Base-by-base conservation (phyloP, 345 rosid genomes). In the Pugionium dolabratum region DNA sequence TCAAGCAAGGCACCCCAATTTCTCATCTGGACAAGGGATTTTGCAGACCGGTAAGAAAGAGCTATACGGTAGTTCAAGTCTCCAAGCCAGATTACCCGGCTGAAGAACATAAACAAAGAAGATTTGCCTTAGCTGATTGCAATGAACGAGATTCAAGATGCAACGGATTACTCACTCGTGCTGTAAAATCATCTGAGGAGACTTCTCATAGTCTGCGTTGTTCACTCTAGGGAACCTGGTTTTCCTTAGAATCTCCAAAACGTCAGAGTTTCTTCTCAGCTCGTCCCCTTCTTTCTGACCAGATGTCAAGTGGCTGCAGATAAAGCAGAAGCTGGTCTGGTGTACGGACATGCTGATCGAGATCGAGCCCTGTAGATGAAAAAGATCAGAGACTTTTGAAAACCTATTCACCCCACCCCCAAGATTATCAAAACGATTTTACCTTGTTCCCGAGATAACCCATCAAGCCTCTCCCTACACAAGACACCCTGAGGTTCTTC, bases 391-490 rank as follows among this genome's bases (percentile, higher is more conserved):
- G 53, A 10, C 45, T 11, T 18, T 44, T 43, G 41, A 64, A 26
- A 54, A 42, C 27, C n/a, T 59, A 18, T 18, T 18, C 18, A 18
- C 18, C 27, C 6, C 41, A 4, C 18, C 49, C 49, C n/a, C 31
- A 56, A 9, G 7, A 6, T 6, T 9, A 40, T 33, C 1, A 29
- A 29, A 18, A 44, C 9, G 8, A 33, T 28, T n/a, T 4, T 73
- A 91, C 99, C 96, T 95, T 95, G 85, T 95, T 95, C 45, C 99
- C 96, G 18, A 95, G 96, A 78, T 91, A 95, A 62, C 97, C 99
- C 97, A 95, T 95, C 81, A 95, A 78, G 76, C 99, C 99, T 91
- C 99, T 86, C 41, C 99, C 99, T 6, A 95, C 96, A 78, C 97
- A 89, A 11, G 96, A 95, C 43, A 95, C 95, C 75, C 91, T 95